These are phyloP conservation scores for Persicaria maculosa DNA, from an alignment of 148 eudicot species.

Conservation along the genomic window DNA sequence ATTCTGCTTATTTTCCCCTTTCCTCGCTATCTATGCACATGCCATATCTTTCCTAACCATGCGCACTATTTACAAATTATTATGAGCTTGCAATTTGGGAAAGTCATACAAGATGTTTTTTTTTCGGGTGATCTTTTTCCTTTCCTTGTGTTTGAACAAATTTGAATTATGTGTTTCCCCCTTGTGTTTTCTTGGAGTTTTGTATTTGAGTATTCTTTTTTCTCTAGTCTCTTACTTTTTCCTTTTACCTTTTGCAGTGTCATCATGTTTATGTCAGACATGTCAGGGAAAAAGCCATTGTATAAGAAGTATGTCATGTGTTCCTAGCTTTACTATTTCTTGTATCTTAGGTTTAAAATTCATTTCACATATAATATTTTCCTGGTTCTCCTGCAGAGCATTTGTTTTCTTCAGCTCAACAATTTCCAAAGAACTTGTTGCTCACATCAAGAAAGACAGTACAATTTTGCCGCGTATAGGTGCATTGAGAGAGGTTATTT, in stretches of 20 bases:
- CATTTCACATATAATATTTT: slow-evolving; percentile 6
- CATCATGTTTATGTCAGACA: slow-evolving; percentile 70
- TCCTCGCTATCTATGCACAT: too few species aligned
- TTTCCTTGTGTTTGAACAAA: neutral
- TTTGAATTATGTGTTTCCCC: neutral
- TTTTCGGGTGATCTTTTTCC: too few species aligned
- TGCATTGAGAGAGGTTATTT: slow-evolving; percentile 80
- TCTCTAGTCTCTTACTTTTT: neutral
- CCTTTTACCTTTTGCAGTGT: slow-evolving; percentile 50
- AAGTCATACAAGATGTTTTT: neutral
- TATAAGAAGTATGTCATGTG: slow-evolving; percentile 68
- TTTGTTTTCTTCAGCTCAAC: slow-evolving; percentile 91
- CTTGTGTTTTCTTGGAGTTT: neutral
- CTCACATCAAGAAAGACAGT: slow-evolving; percentile 58
- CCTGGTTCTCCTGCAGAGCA: slow-evolving; percentile 46
- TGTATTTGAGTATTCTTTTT: neutral
- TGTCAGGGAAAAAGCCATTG: slow-evolving; percentile 81
- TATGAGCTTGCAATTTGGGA: neutral
- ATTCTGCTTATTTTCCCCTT: too few species aligned
- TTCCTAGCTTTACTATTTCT: slow-evolving; percentile 2
- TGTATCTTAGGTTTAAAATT: neutral
- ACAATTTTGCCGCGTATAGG: slow-evolving; percentile 65
- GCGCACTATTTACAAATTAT: neutral
- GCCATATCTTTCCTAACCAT: neutral
- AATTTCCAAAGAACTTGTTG: slow-evolving; percentile 58